These are phyloP conservation scores for Trichothecium roseum DNA, from an alignment of 2,329 filamentous ascomycete species.

Conservation along the genomic window DNA sequence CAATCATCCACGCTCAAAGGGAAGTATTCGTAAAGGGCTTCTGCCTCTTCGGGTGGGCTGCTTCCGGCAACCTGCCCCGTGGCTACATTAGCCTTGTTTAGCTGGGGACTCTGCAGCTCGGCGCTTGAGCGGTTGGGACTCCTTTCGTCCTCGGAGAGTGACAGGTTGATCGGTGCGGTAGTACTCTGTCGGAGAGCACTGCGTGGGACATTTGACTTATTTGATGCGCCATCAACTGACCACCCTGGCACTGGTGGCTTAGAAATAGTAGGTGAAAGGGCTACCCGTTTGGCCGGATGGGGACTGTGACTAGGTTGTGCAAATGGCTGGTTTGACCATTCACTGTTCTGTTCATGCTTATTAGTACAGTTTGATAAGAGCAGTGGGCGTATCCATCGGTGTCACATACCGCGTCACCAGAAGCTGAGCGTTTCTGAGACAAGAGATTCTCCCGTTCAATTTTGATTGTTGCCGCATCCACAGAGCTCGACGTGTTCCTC, in stretches of 20 bases:
- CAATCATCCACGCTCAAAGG: conserved; percentile 84
- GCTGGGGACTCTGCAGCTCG: conserved; percentile 40
- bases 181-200: conserved; percentile 15
- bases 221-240: conserved; percentile 21
- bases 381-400: too few species aligned
- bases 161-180: conserved; percentile 37
- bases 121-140: conserved; percentile 42
- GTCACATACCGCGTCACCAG: not conserved
- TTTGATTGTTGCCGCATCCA: conserved; percentile 20
- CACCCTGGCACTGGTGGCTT: conserved; percentile 41
- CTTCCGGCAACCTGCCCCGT: conserved; percentile 32
- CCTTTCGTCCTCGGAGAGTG: conserved; percentile 49
- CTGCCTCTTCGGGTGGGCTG: conserved; percentile 64
- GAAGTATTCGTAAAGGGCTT: conserved; percentile 90
- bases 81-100: conserved; percentile 25
- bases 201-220: conserved; percentile 7
- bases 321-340: conserved; percentile 7
- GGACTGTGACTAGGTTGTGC: conserved; percentile 22
- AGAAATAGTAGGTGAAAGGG: too few species aligned
- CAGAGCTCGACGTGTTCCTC: conserved; percentile 26
- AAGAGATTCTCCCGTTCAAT: conserved; percentile 19
- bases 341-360: conserved; percentile 19
- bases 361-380: too few species aligned
- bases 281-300: not conserved
- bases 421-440: not conserved